Base-by-base conservation (phyloP, 768 basidiomycete species). In the Rickenella mellea region DNA sequence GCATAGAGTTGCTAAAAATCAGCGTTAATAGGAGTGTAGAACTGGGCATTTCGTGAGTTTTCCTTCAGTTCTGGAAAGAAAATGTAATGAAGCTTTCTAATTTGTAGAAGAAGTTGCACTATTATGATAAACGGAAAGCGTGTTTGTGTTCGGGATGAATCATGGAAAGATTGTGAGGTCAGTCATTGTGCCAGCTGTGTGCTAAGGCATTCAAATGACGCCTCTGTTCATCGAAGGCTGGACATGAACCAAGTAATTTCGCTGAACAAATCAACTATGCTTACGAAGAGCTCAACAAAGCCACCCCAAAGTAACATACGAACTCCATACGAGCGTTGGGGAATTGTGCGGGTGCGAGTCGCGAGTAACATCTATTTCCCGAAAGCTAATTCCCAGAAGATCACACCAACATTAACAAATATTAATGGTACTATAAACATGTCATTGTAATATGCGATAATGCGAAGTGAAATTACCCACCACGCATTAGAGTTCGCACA, bases 401-500 rank as follows among this genome's bases (percentile, higher is more conserved):
- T 92, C 51, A 98, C 78, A 52, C 88, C 60, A 41, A 91, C 73
- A 63, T 98, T 98, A 39, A 87, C 55, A 27, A 71, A 79, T 57
- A 98, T 97, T 32, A 98, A 68, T 27, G 93, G 93, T 72, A 98
- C 93, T 98, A 54, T n/a, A 42, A n/a, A 41, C 15, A 28, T 1
- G 47, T 50, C 17, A 52, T 51, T 24, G 38, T 43, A 27, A 31
- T 33, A 40, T 44, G 41, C 37, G 24, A 40, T 43, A 41, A 38
- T 12, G 38, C 41, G 10, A 40, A 42, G 28, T n/a, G 17, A 8
- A 32, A 12, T 50, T 27, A 79, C 93, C 69, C 60, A 99, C 94
- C 91, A 62, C 94, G 79, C 88, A 98, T 89, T 53, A 99, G 71
- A 35, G 94, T 98, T 64, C 94, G 73, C 46, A 97, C 91, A 27